phyloP scores from a whole-genome alignment of 2,329 filamentous ascomycete genomes.

The Cladosporium sp. region DNA sequence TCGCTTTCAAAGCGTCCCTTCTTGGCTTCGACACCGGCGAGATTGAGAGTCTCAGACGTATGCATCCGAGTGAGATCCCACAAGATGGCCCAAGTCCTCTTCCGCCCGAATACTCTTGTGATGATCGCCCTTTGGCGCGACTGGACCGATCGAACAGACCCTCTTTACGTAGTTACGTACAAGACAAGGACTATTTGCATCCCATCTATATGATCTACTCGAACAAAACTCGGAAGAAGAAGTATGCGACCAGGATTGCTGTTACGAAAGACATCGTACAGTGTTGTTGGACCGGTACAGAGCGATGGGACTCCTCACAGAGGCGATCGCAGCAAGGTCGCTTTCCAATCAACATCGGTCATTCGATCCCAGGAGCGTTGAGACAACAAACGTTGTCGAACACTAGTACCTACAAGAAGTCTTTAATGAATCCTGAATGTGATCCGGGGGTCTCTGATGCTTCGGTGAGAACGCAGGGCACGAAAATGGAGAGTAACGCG shows the following conservation, averaged over 20 bases:
- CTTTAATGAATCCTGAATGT: neutral
- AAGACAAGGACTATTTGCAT: neutral
- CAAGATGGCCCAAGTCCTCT: neutral
- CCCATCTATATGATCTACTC: neutral
- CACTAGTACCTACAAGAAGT: neutral
- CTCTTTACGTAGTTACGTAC: neutral
- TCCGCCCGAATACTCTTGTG: neutral
- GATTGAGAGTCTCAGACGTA: neutral
- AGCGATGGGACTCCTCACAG: neutral
- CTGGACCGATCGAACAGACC: neutral
- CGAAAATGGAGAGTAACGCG: neutral
- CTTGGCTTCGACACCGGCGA: neutral
- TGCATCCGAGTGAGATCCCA: neutral
- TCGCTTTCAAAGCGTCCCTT: neutral
- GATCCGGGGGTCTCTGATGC: neutral
- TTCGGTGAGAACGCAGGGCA: neutral
- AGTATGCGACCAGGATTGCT: neutral
- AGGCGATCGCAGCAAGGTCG: neutral
- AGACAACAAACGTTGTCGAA: neutral
- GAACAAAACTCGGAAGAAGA: neutral
- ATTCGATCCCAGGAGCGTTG: neutral
- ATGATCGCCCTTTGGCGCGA: neutral
- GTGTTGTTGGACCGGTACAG: neutral
- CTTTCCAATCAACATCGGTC: neutral
- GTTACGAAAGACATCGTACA: neutral